phyloP scores from a whole-genome alignment of 768 basidiomycete genomes.

The Tulasnella sp. region DNA sequence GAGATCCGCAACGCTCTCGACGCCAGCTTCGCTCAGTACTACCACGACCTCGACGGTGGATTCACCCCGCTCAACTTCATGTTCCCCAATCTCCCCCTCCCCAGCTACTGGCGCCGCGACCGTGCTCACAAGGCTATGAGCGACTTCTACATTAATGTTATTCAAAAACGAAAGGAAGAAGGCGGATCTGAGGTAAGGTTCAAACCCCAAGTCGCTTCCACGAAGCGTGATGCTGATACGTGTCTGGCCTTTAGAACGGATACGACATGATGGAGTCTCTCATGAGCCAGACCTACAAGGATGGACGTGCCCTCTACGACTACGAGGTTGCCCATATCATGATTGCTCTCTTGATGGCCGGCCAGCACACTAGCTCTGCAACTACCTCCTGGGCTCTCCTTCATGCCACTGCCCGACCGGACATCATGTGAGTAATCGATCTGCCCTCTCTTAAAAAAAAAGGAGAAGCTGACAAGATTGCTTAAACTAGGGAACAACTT shows the following conservation, averaged over 20 bases:
- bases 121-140: conserved; percentile 89
- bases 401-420: conserved; percentile 72
- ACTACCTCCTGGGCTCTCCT: conserved; percentile 87
- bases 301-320: conserved; percentile 71
- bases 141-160: conserved; percentile 85
- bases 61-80: conserved; percentile 95
- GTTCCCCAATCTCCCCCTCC: conserved; percentile 88
- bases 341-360: conserved; percentile 99
- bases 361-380: conserved; percentile 96
- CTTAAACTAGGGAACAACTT: conserved; percentile 60
- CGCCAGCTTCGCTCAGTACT: conserved; percentile 75
- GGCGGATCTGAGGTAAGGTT: conserved; percentile 40
- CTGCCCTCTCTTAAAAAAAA: background rate
- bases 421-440: conserved; percentile 59
- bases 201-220: background rate
- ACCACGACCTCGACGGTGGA: conserved; percentile 87
- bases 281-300: conserved; percentile 76
- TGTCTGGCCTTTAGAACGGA: conserved; percentile 48
- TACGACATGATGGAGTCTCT: conserved; percentile 92
- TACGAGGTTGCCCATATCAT: conserved; percentile 96
- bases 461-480: conserved; percentile 1
- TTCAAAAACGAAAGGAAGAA: conserved; percentile 63
- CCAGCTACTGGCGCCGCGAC: conserved; percentile 85
- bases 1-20: conserved; percentile 79
- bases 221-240: background rate